phyloP scores from a whole-genome alignment of 2,329 filamentous ascomycete species.

The Pyricularia grisea region DNA sequence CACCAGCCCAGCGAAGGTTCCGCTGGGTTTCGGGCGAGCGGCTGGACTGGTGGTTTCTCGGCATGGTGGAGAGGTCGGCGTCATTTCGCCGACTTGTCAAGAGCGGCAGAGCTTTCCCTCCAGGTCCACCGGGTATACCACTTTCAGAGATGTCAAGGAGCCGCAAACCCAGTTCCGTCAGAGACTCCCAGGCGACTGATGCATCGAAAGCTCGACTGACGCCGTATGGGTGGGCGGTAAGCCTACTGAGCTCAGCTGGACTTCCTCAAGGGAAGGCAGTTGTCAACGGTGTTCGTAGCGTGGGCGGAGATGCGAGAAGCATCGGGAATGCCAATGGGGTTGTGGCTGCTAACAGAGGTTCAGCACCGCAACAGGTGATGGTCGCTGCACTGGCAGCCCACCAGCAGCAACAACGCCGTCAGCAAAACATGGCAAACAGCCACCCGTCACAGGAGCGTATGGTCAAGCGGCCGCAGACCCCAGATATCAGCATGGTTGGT shows the following conservation, averaged over 20 bases:
- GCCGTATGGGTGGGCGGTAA: not conserved
- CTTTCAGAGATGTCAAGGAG: not conserved
- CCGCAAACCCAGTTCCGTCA: not conserved
- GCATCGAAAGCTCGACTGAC: not conserved
- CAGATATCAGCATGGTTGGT: not conserved
- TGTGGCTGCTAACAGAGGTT: not conserved
- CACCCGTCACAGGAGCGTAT: not conserved
- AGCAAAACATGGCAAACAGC: not conserved
- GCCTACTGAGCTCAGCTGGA: not conserved
- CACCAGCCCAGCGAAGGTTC: not conserved
- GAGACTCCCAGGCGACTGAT: not conserved
- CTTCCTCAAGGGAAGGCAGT: not conserved
- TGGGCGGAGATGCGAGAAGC: not conserved
- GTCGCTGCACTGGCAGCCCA: not conserved
- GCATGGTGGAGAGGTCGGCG: not conserved
- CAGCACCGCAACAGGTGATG: not conserved
- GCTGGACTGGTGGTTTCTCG: slow-evolving; percentile 3
- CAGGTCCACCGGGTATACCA: not conserved
- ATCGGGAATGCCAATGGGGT: not conserved
- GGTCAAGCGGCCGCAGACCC: not conserved
- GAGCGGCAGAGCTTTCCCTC: not conserved
- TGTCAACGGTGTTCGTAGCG: not conserved
- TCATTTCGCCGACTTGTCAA: slow-evolving; percentile 3
- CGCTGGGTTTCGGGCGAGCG: not conserved
- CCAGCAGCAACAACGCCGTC: not conserved